A percentile compares a stretch with the other conserved stretches of the same genome.
Evolutionary conservation across 2,329 filamentous ascomycete genomes (phyloP).

Genomic region (Fusarium acutatum): DNA sequence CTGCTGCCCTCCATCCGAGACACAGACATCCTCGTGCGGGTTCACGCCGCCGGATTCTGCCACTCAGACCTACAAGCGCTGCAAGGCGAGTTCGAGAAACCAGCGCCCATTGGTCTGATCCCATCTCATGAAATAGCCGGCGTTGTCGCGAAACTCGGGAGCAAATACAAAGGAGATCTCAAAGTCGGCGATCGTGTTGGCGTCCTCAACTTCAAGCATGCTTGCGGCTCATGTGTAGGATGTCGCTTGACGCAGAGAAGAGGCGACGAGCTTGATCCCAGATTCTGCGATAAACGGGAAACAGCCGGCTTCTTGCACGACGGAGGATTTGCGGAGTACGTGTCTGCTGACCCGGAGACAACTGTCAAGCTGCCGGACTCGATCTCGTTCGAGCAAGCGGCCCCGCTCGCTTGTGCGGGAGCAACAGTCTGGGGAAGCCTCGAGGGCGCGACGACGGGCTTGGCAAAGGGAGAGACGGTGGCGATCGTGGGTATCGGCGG

Average conservation of each 20-base stretch:
- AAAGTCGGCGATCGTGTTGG: conserved; percentile 5
- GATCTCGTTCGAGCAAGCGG: conserved; percentile 4
- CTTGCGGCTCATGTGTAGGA: neutral
- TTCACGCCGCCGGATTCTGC: conserved; percentile 7
- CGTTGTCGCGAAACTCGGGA: neutral
- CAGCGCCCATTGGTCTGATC: conserved; percentile 9
- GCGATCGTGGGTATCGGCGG: conserved; percentile 2
- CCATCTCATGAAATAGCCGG: conserved; percentile 6
- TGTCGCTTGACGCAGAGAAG: neutral
- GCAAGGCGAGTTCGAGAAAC: conserved; percentile 8
- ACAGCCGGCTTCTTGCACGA: conserved; percentile 12
- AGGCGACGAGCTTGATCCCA: conserved; percentile 2
- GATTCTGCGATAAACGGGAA: neutral
- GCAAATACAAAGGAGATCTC: neutral
- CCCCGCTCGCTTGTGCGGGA: conserved; percentile 4
- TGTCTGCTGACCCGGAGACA: neutral
- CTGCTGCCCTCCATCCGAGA: neutral
- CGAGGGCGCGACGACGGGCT: neutral
- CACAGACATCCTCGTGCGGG: neutral
- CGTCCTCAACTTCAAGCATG: conserved; percentile 9
- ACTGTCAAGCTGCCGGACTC: neutral
- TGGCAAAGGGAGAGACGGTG: neutral
- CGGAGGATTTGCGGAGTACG: conserved; percentile 4
- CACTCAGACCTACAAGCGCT: conserved; percentile 10
- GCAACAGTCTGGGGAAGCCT: conserved; percentile 8